Evolutionary conservation across 192 early-diverging fungal genomes (phyloP).

Genomic region (Diversispora epigaea): DNA sequence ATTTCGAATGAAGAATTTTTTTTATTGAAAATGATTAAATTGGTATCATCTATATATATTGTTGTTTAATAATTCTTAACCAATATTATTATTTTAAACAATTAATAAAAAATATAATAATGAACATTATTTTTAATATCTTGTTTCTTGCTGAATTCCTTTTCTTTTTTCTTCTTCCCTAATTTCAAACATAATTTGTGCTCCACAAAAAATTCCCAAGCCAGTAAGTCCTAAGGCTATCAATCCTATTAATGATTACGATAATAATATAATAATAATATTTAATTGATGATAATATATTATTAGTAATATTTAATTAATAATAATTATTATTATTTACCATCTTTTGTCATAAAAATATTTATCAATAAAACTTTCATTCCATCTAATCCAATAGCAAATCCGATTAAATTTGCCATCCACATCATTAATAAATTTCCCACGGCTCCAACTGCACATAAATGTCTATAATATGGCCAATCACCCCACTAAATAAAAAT

Average conservation of each 20-base stretch:
- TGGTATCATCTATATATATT: no score
- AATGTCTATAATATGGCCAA: slow-evolving; percentile 65
- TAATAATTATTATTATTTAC: slow-evolving; percentile 39
- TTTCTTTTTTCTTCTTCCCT: slow-evolving; percentile 69
- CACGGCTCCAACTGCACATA: slow-evolving; percentile 80
- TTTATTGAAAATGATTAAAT: no score
- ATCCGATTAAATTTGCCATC: slow-evolving; percentile 95
- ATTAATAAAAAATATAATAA: background rate
- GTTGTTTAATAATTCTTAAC: no score
- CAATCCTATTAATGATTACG: slow-evolving; percentile 43
- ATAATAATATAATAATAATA: slow-evolving; percentile 4
- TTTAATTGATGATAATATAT: background rate
- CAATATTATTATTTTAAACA: no score
- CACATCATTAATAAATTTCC: slow-evolving; percentile 94
- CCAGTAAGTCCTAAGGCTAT: slow-evolving; percentile 52
- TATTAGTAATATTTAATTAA: background rate
- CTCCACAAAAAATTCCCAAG: slow-evolving; percentile 57
- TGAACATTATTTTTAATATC: background rate
- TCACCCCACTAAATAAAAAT: slow-evolving; percentile 46
- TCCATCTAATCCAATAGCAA: slow-evolving; percentile 86
- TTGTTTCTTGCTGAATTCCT: slow-evolving; percentile 32
- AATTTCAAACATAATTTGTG: slow-evolving; percentile 82
- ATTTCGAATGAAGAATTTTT: no score
- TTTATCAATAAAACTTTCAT: slow-evolving; percentile 69
- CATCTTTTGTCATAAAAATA: slow-evolving; percentile 58